phyloP scores from a whole-genome alignment of 2,329 filamentous ascomycete genomes.

The Cercospora brassicicola region DNA sequence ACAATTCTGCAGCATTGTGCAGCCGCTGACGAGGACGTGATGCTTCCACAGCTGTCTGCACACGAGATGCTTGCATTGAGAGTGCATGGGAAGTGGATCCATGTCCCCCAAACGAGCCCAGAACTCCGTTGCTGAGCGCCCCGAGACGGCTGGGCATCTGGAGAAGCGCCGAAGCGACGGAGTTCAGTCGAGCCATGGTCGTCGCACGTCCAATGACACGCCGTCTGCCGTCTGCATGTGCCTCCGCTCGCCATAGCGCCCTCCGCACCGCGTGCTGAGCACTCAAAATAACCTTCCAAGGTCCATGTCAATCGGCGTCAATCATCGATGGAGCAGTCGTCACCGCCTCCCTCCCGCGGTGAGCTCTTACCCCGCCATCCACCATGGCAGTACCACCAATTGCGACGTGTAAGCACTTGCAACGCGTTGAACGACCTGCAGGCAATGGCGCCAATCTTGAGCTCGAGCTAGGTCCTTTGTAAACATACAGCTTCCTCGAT shows the following conservation, averaged over 20 bases:
- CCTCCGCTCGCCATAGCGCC: background rate
- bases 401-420: slow-evolving; percentile 2
- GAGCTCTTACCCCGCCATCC: slow-evolving; percentile 5
- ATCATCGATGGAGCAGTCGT: background rate
- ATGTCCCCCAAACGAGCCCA: background rate
- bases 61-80: slow-evolving; percentile 5
- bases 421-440: slow-evolving; percentile 15
- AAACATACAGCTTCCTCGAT: slow-evolving; percentile 1
- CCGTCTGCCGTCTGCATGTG: background rate
- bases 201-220: background rate
- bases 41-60: slow-evolving; percentile 8
- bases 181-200: background rate
- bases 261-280: background rate
- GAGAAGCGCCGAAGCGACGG: slow-evolving; percentile 9
- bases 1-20: background rate
- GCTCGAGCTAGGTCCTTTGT: slow-evolving; percentile 10
- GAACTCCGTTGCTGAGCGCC: background rate
- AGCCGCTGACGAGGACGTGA: slow-evolving; percentile 16
- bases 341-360: background rate
- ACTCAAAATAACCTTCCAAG: background rate
- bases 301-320: background rate
- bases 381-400: slow-evolving; percentile 8
- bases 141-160: background rate
- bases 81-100: background rate
- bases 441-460: slow-evolving; percentile 5